Evolutionary conservation across 2,329 filamentous ascomycete species (phyloP).

Genomic region (Fonsecaea pugnacius): DNA sequence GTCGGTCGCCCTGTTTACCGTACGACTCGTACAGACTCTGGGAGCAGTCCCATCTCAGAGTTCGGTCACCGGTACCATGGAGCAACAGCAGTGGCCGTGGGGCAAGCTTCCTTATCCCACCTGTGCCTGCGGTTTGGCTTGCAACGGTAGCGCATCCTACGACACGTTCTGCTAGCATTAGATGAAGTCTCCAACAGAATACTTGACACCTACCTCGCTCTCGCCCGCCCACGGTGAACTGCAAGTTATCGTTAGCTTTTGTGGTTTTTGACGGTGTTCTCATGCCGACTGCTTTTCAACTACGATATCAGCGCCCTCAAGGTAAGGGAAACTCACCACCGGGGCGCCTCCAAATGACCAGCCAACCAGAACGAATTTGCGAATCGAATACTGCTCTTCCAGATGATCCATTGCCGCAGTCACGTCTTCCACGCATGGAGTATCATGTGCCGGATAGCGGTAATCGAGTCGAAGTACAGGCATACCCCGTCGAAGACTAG

Average conservation of each 20-base stretch:
- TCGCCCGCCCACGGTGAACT: conserved; percentile 31
- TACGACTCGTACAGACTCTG: conserved; percentile 46
- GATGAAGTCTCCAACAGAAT: not conserved
- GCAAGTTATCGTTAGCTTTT: not conserved
- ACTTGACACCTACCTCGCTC: conserved; percentile 12
- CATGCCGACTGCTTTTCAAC: not conserved
- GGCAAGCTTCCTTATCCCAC: conserved; percentile 13
- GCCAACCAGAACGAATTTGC: conserved; percentile 48
- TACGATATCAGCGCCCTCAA: conserved; percentile 21
- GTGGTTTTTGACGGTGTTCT: not conserved
- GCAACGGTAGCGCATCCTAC: conserved; percentile 48
- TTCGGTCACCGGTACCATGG: conserved; percentile 48
- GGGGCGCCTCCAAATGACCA: conserved; percentile 52
- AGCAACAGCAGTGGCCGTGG: conserved; percentile 44
- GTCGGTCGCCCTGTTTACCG: conserved; percentile 41
- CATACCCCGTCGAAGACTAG: conserved; percentile 44
- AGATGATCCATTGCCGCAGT: conserved; percentile 46
- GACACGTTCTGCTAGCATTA: conserved; percentile 36
- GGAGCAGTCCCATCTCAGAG: conserved; percentile 43
- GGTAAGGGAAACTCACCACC: conserved; percentile 41
- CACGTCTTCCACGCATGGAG: conserved; percentile 46
- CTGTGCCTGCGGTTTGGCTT: conserved; percentile 46
- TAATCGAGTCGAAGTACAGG: conserved; percentile 51
- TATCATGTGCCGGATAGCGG: conserved; percentile 43
- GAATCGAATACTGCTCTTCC: conserved; percentile 39